These are phyloP conservation scores for Diatrype stigma DNA, from an alignment of 2,329 filamentous ascomycete genomes.

Conservation along the genomic window DNA sequence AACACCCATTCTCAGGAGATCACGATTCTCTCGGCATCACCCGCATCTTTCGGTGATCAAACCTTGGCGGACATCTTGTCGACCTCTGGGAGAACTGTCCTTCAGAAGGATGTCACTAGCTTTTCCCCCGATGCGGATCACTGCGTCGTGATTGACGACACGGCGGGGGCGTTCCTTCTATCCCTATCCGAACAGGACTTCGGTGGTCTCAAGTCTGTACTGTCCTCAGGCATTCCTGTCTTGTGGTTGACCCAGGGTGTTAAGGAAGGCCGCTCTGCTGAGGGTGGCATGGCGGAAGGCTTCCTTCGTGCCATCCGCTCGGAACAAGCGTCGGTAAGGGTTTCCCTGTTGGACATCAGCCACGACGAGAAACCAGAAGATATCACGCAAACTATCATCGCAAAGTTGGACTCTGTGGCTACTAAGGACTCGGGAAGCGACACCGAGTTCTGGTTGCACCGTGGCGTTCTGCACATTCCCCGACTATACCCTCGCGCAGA, in stretches of 20 bases:
- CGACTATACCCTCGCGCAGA: slow-evolving; percentile 10
- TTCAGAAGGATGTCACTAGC: slow-evolving; percentile 3
- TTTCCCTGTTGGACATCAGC: slow-evolving; percentile 16
- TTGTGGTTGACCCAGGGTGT: slow-evolving; percentile 19
- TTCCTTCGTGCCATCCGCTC: slow-evolving; percentile 19
- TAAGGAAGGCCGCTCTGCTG: slow-evolving; percentile 11
- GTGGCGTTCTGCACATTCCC: slow-evolving; percentile 13
- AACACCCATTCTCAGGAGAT: neutral
- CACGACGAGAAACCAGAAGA: slow-evolving; percentile 6
- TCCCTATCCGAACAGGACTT: slow-evolving; percentile 10
- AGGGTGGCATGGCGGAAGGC: slow-evolving; percentile 17
- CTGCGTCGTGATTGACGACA: slow-evolving; percentile 15
- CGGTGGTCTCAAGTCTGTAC: slow-evolving; percentile 10
- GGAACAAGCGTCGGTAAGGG: slow-evolving; percentile 14
- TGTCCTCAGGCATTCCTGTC: slow-evolving; percentile 8
- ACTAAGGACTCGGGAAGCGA: slow-evolving; percentile 13
- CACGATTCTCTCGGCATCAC: neutral
- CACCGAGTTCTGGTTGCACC: slow-evolving; percentile 21
- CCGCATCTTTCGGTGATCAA: slow-evolving; percentile 1
- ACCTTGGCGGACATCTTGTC: slow-evolving; percentile 4
- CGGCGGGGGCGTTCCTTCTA: slow-evolving; percentile 9
- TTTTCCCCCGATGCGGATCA: slow-evolving; percentile 5
- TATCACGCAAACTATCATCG: slow-evolving; percentile 8
- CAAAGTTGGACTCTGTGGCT: slow-evolving; percentile 5
- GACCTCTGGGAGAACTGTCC: slow-evolving; percentile 1